Percentiles rank a stretch among this genome's conserved stretches.
Evolutionary conservation across 306 rosid genomes (phyloP).

Genomic region (Datisca glomerata): DNA sequence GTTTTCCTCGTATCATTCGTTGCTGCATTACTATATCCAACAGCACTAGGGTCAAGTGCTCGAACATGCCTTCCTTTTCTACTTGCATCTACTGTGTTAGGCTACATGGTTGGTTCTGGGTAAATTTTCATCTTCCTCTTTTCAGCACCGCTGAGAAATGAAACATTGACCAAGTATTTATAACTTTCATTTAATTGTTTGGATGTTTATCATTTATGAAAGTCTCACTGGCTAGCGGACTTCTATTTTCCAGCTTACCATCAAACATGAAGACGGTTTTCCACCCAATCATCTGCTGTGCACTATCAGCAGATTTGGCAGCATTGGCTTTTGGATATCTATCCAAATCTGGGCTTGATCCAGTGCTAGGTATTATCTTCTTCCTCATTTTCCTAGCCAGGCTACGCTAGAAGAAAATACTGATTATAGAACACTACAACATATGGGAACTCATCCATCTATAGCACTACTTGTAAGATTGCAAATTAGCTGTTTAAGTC

Average conservation of each 20-base stretch:
- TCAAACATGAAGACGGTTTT: constrained; percentile 63
- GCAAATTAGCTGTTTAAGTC: no score
- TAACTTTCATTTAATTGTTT: no score
- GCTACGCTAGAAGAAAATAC: neutral
- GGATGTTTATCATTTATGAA: no score
- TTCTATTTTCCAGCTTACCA: constrained; percentile 48
- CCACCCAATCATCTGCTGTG: constrained; percentile 91
- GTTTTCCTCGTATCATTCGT: constrained; percentile 54
- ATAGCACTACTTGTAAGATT: no score
- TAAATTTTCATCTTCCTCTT: constrained; percentile 25
- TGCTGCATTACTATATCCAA: constrained; percentile 53
- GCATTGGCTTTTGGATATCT: constrained; percentile 68
- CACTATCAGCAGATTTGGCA: constrained; percentile 67
- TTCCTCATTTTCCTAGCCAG: neutral
- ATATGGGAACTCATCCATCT: no score
- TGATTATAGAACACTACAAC: no score
- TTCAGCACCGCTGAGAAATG: constrained; percentile 1
- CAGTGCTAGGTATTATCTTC: constrained; percentile 67
- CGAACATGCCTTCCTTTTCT: constrained; percentile 91
- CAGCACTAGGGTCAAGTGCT: constrained; percentile 72
- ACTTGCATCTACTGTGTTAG: constrained; percentile 82
- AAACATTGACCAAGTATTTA: neutral
- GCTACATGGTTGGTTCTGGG: constrained; percentile 87
- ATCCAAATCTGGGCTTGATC: constrained; percentile 69
- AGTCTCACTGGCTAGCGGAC: constrained; percentile 15